These are phyloP conservation scores for Panicum miliaceum DNA, from an alignment of 176 grass and related monocot species.

Conservation along the genomic window DNA sequence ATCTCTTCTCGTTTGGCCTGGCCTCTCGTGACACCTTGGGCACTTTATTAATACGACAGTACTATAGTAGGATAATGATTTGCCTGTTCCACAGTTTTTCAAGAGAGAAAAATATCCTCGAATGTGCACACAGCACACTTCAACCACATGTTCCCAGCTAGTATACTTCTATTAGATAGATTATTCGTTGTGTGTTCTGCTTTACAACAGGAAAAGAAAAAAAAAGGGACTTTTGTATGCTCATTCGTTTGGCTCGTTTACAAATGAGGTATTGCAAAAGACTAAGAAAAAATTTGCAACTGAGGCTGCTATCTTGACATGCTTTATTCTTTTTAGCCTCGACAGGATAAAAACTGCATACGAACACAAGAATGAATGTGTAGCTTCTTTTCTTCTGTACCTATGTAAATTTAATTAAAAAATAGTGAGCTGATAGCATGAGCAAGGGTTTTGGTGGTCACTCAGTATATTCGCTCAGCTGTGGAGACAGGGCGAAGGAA, in stretches of 20 bases:
- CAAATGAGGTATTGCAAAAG: background rate
- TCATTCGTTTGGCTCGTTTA: background rate
- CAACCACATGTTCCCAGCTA: too few relatives aligned
- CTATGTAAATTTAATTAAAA: slow-evolving; percentile 6
- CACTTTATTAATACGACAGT: background rate
- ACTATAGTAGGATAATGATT: background rate
- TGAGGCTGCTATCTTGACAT: background rate
- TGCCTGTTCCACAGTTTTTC: background rate
- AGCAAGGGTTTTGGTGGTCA: slow-evolving; percentile 36
- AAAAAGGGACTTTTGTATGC: background rate
- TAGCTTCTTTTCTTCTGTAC: slow-evolving; percentile 8
- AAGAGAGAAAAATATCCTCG: background rate
- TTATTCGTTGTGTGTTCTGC: background rate
- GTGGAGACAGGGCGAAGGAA: slow-evolving; percentile 89
- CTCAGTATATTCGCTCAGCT: slow-evolving; percentile 84
- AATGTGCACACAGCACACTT: background rate
- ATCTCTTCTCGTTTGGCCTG: background rate
- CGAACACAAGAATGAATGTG: slow-evolving; percentile 21
- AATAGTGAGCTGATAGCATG: background rate
- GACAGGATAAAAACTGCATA: slow-evolving; percentile 6
- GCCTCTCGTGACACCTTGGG: background rate
- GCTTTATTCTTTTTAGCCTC: slow-evolving; percentile 2
- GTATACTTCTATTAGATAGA: too few relatives aligned
- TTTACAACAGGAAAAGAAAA: background rate
- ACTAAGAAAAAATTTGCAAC: background rate